phyloP scores from a whole-genome alignment of 2,329 filamentous ascomycete species.

The Penicillium sp. region DNA sequence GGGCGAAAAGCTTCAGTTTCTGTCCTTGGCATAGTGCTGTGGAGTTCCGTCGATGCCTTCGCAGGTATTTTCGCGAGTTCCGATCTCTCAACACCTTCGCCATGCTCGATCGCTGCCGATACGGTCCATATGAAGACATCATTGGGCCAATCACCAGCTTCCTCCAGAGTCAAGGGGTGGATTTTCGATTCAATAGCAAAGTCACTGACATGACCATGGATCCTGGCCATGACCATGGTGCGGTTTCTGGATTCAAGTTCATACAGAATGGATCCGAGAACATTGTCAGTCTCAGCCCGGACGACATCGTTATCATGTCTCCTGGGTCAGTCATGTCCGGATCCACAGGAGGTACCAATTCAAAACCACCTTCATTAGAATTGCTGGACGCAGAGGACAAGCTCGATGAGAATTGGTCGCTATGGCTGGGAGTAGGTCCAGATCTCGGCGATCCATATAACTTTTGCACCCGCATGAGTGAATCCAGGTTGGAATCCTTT shows the following conservation, averaged over 20 bases:
- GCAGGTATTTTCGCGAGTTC: slow-evolving; percentile 23
- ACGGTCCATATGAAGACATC: slow-evolving; percentile 28
- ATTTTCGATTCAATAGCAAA: slow-evolving; percentile 27
- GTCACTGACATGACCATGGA: slow-evolving; percentile 27
- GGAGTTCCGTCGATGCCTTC: slow-evolving; percentile 27
- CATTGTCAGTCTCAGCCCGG: slow-evolving; percentile 20
- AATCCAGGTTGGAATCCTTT: slow-evolving; percentile 43
- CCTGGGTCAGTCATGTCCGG: slow-evolving; percentile 42
- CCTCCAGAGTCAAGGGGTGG: slow-evolving; percentile 23
- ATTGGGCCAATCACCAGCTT: slow-evolving; percentile 25
- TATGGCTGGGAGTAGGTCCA: slow-evolving; percentile 41
- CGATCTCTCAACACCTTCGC: slow-evolving; percentile 16
- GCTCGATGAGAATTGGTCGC: slow-evolving; percentile 41
- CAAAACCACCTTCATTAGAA: slow-evolving; percentile 24
- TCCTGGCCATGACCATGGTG: background rate
- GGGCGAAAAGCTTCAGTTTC: slow-evolving; percentile 24
- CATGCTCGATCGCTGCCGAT: slow-evolving; percentile 22
- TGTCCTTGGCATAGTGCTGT: slow-evolving; percentile 30
- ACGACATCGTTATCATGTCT: slow-evolving; percentile 43
- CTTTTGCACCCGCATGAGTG: slow-evolving; percentile 38
- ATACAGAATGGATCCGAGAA: background rate
- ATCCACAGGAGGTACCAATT: slow-evolving; percentile 36
- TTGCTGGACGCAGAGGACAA: slow-evolving; percentile 26
- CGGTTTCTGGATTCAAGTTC: background rate
- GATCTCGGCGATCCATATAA: slow-evolving; percentile 43